Base-by-base conservation (phyloP, 2,329 filamentous ascomycete species). In the Hypoxylon rubiginosum region DNA sequence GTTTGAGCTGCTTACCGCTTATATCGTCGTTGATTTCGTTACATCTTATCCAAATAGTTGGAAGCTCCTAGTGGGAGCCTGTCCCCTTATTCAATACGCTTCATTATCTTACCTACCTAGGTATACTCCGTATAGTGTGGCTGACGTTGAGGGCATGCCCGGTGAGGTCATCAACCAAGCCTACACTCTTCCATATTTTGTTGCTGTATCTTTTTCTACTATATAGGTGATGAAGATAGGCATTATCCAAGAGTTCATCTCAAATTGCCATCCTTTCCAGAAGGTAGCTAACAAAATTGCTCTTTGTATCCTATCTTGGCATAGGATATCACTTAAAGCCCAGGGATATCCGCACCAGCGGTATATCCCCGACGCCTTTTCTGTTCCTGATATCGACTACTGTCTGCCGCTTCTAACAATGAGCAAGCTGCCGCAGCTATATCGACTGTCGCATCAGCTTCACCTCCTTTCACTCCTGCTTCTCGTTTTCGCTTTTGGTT, bases 1-100 rank as follows among this genome's bases (percentile, higher is more conserved):
- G 34, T 61, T 53, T 26, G 55, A 49, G 10, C 32, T 34, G 21
- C 13, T 36, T 51, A 15, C 11, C 53, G 5, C 19, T 49, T 24
- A 32, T 11, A 11, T 55, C n/a, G 41, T 10, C 2, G 4, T 13
- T 21, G n/a, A 36, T 43, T 30, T 15, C 15, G n/a, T 43, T n/a
- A 43, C n/a, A 5, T n/a, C 39, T 43, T 43, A n/a, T 43, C 39
- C 9, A 9, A 17, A 17, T 5, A 15, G 34, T 3, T 4, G 15
- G 13, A 15, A 36, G 34, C 15, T 36, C 32, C 11, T 34, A 13
- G 32, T 34, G 32, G 11, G 32, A 34, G 32, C 32, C 7, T 34
- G 4, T 36, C 13, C 10, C 34, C 34, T 36, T 36, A 6, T 6
- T 36, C 11, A 15, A 13, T 15, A 2, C 3, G 34, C 34, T 36